These are phyloP conservation scores for Amylocarpus encephaloides DNA, from an alignment of 2,329 filamentous ascomycete genomes.

Conservation along the genomic window DNA sequence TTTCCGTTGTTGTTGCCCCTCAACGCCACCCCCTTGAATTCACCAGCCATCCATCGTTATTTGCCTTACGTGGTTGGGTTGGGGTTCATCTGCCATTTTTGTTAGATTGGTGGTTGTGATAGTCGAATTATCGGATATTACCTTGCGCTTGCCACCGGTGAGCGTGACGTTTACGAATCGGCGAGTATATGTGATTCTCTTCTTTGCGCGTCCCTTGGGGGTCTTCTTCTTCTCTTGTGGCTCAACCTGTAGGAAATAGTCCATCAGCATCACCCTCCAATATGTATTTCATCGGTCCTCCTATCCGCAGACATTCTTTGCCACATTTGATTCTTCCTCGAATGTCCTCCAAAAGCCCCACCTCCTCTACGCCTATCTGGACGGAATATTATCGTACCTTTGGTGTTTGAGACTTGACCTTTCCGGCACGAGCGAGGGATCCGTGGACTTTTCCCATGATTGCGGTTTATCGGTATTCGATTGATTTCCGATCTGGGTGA, in stretches of 20 bases:
- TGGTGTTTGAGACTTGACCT: conserved; percentile 95
- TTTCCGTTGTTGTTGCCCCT: conserved; percentile 10
- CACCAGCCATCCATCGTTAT: conserved; percentile 15
- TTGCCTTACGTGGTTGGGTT: conserved; percentile 64
- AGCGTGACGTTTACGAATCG: conserved; percentile 98
- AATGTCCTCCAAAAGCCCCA: neutral
- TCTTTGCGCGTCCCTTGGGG: conserved; percentile 95
- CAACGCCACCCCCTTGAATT: conserved; percentile 8
- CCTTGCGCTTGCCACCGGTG: conserved; percentile 98
- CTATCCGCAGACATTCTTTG: neutral
- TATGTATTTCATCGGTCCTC: neutral
- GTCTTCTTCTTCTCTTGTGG: conserved; percentile 92
- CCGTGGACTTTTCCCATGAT: conserved; percentile 92
- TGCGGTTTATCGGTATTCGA: conserved; percentile 35
- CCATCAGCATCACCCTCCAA: conserved; percentile 21
- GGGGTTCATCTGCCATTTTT: conserved; percentile 66
- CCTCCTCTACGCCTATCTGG: conserved; percentile 4
- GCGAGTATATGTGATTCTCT: conserved; percentile 93
- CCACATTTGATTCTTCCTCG: conserved; percentile 1
- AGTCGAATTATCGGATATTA: conserved; percentile 37
- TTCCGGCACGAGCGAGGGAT: conserved; percentile 91
- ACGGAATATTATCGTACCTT: conserved; percentile 56
- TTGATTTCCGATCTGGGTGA: conserved; percentile 27
- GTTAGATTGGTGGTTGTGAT: conserved; percentile 9
- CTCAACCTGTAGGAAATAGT: conserved; percentile 59